Base-by-base conservation (phyloP, 2,329 filamentous ascomycete species). In the Proliferodiscus dingleyae region DNA sequence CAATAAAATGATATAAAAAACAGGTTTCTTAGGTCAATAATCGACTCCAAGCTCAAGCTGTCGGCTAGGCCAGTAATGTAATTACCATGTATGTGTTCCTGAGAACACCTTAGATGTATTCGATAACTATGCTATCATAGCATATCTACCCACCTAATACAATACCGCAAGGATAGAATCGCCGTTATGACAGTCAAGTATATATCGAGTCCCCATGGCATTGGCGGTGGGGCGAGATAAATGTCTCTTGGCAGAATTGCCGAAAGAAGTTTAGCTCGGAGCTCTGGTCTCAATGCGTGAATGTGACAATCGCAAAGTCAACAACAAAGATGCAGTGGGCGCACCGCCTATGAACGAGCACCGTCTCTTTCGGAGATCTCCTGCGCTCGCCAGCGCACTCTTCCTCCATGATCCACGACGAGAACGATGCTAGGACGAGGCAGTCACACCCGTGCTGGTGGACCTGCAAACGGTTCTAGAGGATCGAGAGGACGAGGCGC, bases 401-500 rank as follows among this genome's bases (percentile, higher is more conserved):
- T 38, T 47, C 50, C 52, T 50, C 54, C 49, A 63, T 63, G 60
- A 60, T 46, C 52, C 49, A 54, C 52, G 50, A 48, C 52, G 52
- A 52, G 49, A 56, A 61, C 45, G 34, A 64, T 64, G 61, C 53
- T 54, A 48, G 50, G 43, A 32, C 39, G 44, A 46, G 52, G 55
- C 54, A 52, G 52, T 59, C 58, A 52, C 47, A 53, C 47, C 48
- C 54, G 59, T 48, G 45, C 59, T n/a, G n/a, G 57, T 47, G 59
- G 54, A 32, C 51, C 51, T 36, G 46, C 51, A 50, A 58, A 55
- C 43, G 54, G 55, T 56, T 58, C 57, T 51, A 48, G 56, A 57
- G 55, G 54, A 51, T 53, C 56, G 54, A 60, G 52, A 60, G 60
- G 61, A 51, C 56, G 59, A 44, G 58, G 55, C 46, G 47, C 51